phyloP scores from a whole-genome alignment of 768 basidiomycete species.

The Suillus subalutaceus region DNA sequence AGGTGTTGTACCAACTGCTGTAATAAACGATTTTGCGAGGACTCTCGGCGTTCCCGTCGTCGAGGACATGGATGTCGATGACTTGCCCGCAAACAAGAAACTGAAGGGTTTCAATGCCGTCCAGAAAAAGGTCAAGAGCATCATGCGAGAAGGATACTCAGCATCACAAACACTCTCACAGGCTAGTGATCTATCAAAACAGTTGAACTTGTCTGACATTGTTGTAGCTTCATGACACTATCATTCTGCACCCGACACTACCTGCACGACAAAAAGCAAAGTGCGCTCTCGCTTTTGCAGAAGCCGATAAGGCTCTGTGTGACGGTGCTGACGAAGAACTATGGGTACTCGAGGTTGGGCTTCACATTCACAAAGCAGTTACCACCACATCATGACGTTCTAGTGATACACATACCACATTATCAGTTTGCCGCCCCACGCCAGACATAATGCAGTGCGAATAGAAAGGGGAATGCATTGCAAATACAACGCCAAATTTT shows the following conservation, averaged over 20 bases:
- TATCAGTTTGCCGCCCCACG: background rate
- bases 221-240: conserved; percentile 83
- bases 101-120: conserved; percentile 59
- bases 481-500: conserved; percentile 11
- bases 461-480: background rate
- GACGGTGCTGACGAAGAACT: conserved; percentile 98
- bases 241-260: conserved; percentile 82
- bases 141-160: conserved; percentile 91
- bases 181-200: conserved; percentile 50
- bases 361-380: conserved; percentile 72
- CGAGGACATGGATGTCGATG: conserved; percentile 57
- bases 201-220: conserved; percentile 16
- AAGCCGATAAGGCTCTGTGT: conserved; percentile 93
- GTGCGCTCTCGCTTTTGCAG: conserved; percentile 85
- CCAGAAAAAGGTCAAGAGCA: conserved; percentile 67
- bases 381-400: conserved; percentile 11
- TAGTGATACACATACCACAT: background rate
- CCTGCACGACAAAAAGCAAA: conserved; percentile 78
- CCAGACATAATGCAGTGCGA: background rate
- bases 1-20: conserved; percentile 82
- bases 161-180: conserved; percentile 88
- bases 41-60: conserved; percentile 73
- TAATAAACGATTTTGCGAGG: conserved; percentile 69
- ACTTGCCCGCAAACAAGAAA: conserved; percentile 23
- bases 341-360: conserved; percentile 88